Evolutionary conservation across 2,329 filamentous ascomycete species (phyloP), one percentile per base, ranked within the genome.

Genomic region (Aspergillus japonicus): DNA sequence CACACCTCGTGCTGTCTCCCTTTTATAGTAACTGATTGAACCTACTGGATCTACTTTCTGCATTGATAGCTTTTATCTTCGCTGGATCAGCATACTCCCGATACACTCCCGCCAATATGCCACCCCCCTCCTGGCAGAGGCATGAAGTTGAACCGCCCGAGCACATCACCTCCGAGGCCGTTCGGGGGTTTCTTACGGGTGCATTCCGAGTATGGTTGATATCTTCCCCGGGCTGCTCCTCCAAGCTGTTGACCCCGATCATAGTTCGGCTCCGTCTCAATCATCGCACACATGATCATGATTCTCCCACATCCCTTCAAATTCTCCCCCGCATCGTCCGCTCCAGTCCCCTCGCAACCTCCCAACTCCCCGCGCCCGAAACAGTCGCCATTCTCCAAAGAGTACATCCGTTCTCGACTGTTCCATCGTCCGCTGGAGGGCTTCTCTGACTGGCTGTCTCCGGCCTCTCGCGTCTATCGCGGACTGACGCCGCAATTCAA

Each of bases 401-500:
- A 72, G 5, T 68, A 67, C 47, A 61, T 75, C 16, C 71, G 69
- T 29, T 71, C 72, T 11, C 68, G 66, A 29, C 61, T 75, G 6
- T 70, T 76, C 62, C 73, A 78, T 64, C 69, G 72, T 29, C 77
- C 78, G 2, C 66, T 83, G 5, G 80, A 82, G 57, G 79, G 77
- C 0, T 80, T 84, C 66, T 83, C 80, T 0, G 72, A 75, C 24
- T 80, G 80, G 67, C 73, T 82, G 55, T 79, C 75, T 19, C 77
- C 73, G 16, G 65, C 68, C 6, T 75, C 75, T 47, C 77, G 71
- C 29, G 63, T 82, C 44, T 82, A 82, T 66, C 78, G 79, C 24
- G 75, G 77, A 5, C 65, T 82, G 59, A 82, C 80, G 14, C 72
- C 77, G 49, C 80, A 82, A 61, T 82, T 81, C 69, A 82, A 82